Evolutionary conservation across 768 basidiomycete genomes (phyloP), one percentile per base, ranked within the genome.

Genomic region (Boletus vinaceobasis): DNA sequence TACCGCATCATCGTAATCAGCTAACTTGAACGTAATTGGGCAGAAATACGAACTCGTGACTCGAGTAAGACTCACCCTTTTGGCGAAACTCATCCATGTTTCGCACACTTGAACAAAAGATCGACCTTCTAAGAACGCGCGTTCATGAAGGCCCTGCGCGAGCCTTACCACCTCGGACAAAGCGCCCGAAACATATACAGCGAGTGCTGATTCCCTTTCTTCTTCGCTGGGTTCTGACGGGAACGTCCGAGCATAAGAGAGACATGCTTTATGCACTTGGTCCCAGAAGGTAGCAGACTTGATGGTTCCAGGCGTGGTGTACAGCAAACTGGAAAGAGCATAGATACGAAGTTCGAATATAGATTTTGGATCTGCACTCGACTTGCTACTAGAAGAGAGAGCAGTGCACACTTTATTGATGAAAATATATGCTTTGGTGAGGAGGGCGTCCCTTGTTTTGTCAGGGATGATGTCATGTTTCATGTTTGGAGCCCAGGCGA

Each of bases 1-100:
- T 4, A 23, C n/a, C 35, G 8, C 39, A 15, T 38, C 32, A 27
- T 40, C 23, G 5, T 23, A 36, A 38, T 60, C 29, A 52, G 51
- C 23, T 27, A 47, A 45, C 31, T 6, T 27, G 13, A 40, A 23
- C 19, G 15, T 9, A 26, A 42, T 29, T 29, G 19, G 36, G 14
- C 14, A 50, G 32, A 31, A 46, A 39, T 6, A 50, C 23, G 39
- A 45, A 46, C 21, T 15, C 36, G 15, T 11, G 32, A 15, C 14
- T 50, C 48, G 1, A 44, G 31, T 31, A 21, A 7, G 35, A 68
- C 77, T 53, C 45, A 87, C 90, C 73, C 76, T 77, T 62, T 80
- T 82, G 0, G 89, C 87, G 58, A 90, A 80, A 19, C 71, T 73
- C 60, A 83, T 77, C 84, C 90, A 90, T 50, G 81, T 83, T 58